A percentile compares a stretch with the other conserved stretches of the same genome.
Conservation (phyloP, 2,329 filamentous ascomycete species). For the Alternaria novae-zelandiae region DNA sequence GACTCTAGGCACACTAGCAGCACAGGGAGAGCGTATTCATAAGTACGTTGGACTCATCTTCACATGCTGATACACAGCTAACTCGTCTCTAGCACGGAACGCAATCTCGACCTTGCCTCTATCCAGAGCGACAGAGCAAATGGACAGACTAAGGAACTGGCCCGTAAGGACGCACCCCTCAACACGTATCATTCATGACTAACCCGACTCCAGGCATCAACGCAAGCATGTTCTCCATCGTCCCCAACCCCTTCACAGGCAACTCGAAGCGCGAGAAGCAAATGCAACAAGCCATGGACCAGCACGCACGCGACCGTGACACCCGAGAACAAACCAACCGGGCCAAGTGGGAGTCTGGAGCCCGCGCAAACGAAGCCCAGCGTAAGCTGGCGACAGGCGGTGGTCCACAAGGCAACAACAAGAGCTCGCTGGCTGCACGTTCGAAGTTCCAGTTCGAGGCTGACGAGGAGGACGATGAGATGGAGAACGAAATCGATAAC, state of each 20-base stretch:
- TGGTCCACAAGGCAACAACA: conserved; percentile 10
- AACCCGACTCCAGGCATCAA: conserved; percentile 63
- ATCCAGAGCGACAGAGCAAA: conserved; percentile 79
- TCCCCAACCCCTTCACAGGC: conserved; percentile 67
- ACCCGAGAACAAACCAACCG: conserved; percentile 62
- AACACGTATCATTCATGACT: background rate
- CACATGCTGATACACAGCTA: background rate
- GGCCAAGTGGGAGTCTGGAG: conserved; percentile 53
- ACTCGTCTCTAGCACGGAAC: conserved; percentile 60
- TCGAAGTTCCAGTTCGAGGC: conserved; percentile 46
- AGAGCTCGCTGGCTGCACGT: conserved; percentile 40
- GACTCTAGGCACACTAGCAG: conserved; percentile 37
- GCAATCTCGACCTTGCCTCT: conserved; percentile 79
- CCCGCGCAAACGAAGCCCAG: conserved; percentile 32
- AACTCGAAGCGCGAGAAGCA: conserved; percentile 64
- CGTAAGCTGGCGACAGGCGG: conserved; percentile 21
- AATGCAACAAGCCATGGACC: conserved; percentile 66
- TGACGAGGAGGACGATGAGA: conserved; percentile 63
- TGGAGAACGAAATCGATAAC: conserved; percentile 60
- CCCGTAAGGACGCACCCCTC: conserved; percentile 53
- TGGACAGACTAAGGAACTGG: conserved; percentile 81
- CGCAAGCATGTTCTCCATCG: conserved; percentile 87
- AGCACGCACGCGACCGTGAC: conserved; percentile 64
- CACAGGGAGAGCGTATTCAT: conserved; percentile 47
- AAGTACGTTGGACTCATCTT: conserved; percentile 19